Conservation (phyloP, 2,329 filamentous ascomycete genomes). For the Cladosporium sphaerospermum region DNA sequence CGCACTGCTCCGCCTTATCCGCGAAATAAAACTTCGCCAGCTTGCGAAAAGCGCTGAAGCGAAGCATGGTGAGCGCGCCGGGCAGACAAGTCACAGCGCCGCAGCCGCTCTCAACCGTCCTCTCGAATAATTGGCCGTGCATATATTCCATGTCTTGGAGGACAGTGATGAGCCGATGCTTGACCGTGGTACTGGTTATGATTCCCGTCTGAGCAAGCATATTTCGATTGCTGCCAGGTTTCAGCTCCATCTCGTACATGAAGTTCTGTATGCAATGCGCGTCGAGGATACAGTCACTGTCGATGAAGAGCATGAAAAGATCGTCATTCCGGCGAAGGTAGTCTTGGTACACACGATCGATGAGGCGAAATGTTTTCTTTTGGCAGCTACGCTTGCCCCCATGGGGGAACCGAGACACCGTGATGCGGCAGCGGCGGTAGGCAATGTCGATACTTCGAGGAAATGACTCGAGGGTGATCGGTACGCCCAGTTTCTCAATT, state of each 20-base stretch:
- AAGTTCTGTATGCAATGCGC: constrained; percentile 91
- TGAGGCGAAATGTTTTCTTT: constrained; percentile 85
- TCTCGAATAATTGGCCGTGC: constrained; percentile 91
- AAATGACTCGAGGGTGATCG: constrained; percentile 67
- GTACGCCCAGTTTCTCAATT: constrained; percentile 76
- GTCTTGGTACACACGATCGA: constrained; percentile 83
- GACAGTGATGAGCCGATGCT: constrained; percentile 81
- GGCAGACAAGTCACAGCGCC: constrained; percentile 92
- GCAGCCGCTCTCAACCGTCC: constrained; percentile 89
- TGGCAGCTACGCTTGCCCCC: constrained; percentile 93
- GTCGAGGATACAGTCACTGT: constrained; percentile 94
- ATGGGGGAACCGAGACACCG: constrained; percentile 85
- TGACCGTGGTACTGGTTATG: constrained; percentile 88
- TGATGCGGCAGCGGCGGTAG: constrained; percentile 77
- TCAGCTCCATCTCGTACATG: constrained; percentile 97
- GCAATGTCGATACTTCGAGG: constrained; percentile 85
- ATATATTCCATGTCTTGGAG: constrained; percentile 98
- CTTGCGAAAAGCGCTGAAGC: constrained; percentile 89
- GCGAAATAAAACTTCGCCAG: constrained; percentile 99
- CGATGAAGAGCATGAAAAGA: constrained; percentile 92
- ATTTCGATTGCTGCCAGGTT: constrained; percentile 81
- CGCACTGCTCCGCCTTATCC: constrained; percentile 90
- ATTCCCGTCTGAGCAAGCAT: constrained; percentile 98
- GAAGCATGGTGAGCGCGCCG: constrained; percentile 88
- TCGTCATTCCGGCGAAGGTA: constrained; percentile 87